These are phyloP conservation scores for Hymenotorrendiella dingleyae DNA, from an alignment of 2,329 filamentous ascomycete genomes.

Conservation along the genomic window DNA sequence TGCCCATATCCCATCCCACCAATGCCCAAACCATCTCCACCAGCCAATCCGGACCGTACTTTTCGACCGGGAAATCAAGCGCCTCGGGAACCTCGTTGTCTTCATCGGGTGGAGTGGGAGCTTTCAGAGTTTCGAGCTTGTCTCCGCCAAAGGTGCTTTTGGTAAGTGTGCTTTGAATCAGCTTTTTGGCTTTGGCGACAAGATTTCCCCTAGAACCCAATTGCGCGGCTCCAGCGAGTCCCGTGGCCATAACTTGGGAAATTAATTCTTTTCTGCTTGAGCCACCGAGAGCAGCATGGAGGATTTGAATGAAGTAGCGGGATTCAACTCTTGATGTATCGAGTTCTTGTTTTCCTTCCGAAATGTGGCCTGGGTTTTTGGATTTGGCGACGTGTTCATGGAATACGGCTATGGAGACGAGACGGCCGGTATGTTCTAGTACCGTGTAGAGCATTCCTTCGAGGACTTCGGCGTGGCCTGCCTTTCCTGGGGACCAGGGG, in stretches of 20 bases:
- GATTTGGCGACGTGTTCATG: conserved; percentile 27
- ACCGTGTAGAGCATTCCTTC: conserved; percentile 37
- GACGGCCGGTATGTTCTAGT: conserved; percentile 34
- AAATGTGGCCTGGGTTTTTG: conserved; percentile 18
- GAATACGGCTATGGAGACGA: conserved; percentile 36
- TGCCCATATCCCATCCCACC: conserved; percentile 17
- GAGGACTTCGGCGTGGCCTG: conserved; percentile 31
- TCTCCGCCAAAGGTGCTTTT: conserved; percentile 19
- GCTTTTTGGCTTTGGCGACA: conserved; percentile 14
- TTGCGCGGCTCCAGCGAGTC: not conserved
- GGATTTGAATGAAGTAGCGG: conserved; percentile 22
- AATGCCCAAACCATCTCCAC: conserved; percentile 11
- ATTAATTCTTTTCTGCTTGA: conserved; percentile 14
- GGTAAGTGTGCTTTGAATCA: conserved; percentile 22
- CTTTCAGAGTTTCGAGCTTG: conserved; percentile 15
- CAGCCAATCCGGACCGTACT: conserved; percentile 13
- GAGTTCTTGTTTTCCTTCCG: conserved; percentile 1
- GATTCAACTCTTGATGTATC: conserved; percentile 10
- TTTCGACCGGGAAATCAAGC: not conserved
- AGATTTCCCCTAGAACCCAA: conserved; percentile 2
- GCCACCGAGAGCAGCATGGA: conserved; percentile 21
- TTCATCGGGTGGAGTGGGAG: conserved; percentile 14
- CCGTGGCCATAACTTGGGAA: conserved; percentile 14
- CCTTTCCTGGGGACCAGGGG: conserved; percentile 17
- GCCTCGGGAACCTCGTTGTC: not conserved